A percentile compares a stretch with the other conserved stretches of the same genome.
Conservation (phyloP, 2,329 filamentous ascomycete species). For the Akanthomyces muscarius region DNA sequence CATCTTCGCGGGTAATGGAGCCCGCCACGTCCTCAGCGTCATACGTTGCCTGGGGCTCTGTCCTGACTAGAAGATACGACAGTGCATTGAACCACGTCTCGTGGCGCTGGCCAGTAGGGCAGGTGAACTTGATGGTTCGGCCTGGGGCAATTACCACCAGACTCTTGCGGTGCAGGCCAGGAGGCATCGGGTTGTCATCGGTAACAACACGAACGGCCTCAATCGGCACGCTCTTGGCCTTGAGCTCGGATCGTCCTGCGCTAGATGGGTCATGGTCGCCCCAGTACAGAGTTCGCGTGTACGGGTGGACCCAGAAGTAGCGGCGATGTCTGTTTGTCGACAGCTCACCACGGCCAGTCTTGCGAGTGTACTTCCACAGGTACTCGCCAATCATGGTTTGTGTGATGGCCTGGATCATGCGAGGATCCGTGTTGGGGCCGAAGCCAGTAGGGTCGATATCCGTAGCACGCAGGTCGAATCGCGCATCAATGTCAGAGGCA, state of each 20-base stretch:
- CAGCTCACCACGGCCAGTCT: conserved; percentile 81
- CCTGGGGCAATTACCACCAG: conserved; percentile 86
- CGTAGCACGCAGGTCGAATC: conserved; percentile 69
- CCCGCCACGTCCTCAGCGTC: conserved; percentile 57
- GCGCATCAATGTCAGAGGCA: conserved; percentile 84
- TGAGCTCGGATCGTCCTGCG: conserved; percentile 71
- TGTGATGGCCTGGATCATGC: conserved; percentile 98
- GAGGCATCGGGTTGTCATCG: conserved; percentile 93
- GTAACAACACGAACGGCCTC: conserved; percentile 88
- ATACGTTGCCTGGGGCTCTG: conserved; percentile 58
- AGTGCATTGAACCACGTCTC: conserved; percentile 99
- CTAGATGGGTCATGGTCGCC: conserved; percentile 81
- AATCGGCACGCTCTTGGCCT: conserved; percentile 86
- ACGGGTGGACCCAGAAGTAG: conserved; percentile 99
- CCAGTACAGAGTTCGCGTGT: conserved; percentile 96
- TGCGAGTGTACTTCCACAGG: conserved; percentile 98
- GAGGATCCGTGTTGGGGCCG: conserved; percentile 75
- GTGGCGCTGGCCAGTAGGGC: conserved; percentile 86
- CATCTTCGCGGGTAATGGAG: conserved; percentile 57
- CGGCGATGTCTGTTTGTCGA: conserved; percentile 86
- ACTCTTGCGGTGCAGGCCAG: conserved; percentile 91
- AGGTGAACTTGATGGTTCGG: conserved; percentile 88
- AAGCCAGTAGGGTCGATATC: conserved; percentile 57
- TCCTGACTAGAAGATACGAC: conserved; percentile 84
- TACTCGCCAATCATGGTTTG: conserved; percentile 99